Evolutionary conservation across 208 protist species (phyloP), one percentile per base, ranked within the genome.

Genomic region (Crithidia thermophila): DNA sequence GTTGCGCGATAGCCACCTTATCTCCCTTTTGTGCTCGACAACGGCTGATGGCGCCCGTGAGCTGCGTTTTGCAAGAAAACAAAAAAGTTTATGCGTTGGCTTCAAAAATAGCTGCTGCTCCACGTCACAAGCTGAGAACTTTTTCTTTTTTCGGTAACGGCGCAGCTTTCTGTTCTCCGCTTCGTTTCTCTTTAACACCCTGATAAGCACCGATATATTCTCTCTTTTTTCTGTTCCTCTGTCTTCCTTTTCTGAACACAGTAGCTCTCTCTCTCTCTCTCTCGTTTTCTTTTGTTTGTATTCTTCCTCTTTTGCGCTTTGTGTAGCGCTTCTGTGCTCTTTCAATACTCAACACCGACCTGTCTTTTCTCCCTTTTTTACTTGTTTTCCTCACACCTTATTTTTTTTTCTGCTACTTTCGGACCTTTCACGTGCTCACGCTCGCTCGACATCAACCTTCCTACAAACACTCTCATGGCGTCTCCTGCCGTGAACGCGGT

Each of bases 171-270:
- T n/a, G n/a, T n/a, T n/a, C n/a, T n/a, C n/a, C n/a, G n/a, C n/a
- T 75, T 67, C 42, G 33, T 23, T 65, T 72, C 52, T 37, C 34
- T 27, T 60, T 46, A 58, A 36, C 20, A 43, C 13, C 37, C 33
- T 53, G 14, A 50, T 16, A 43, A 10, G 16, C 39, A 43, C 16
- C 10, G 10, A 43, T 43, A 43, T 43, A 43, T 43, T 43, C 16
- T 43, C 39, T 36, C n/a, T 30, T 42, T 57, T 36, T 39, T 21
- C n/a, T 27, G 40, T 28, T 53, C 46, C 3, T 55, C 21, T 34
- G 51, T 71, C 25, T n/a, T 43, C n/a, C n/a, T 56, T 3, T 53
- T 30, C 18, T 27, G 30, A 9, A 28, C 43, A 42, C 8, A 4
- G 8, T 51, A 47, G 0, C 5, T 23, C 1, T 0, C 14, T 33